phyloP scores from a whole-genome alignment of 2,329 filamentous ascomycete genomes.

The Diaporthe capsici region DNA sequence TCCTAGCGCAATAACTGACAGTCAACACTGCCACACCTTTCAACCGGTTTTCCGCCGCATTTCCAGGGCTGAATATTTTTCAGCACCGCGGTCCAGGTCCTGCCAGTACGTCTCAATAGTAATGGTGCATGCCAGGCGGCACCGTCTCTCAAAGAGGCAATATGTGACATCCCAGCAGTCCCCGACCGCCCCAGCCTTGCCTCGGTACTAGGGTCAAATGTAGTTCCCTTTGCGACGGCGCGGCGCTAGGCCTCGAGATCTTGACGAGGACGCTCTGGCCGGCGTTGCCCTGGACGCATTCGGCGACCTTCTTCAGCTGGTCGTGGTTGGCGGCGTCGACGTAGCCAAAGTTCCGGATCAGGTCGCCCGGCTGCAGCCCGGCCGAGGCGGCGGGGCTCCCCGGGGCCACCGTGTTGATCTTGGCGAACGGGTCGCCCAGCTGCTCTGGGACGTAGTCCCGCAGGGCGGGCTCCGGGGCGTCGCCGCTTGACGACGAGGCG shows the following conservation, averaged over 20 bases:
- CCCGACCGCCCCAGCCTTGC: slow-evolving; percentile 88
- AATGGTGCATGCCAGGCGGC: neutral
- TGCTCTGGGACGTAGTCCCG: slow-evolving; percentile 53
- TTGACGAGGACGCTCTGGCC: slow-evolving; percentile 78
- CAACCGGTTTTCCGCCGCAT: neutral
- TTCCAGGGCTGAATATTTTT: no score
- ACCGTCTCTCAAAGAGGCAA: slow-evolving; percentile 74
- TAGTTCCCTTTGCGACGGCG: slow-evolving; percentile 65
- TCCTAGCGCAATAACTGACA: neutral
- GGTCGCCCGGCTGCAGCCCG: slow-evolving; percentile 84
- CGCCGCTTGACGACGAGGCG: slow-evolving; percentile 44
- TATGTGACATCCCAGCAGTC: slow-evolving; percentile 89
- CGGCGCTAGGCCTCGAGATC: slow-evolving; percentile 63
- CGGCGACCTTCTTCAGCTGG: slow-evolving; percentile 85
- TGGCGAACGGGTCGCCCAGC: slow-evolving; percentile 78
- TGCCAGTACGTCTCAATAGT: neutral
- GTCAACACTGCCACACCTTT: neutral
- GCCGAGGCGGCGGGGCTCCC: slow-evolving; percentile 87
- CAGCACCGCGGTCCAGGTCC: neutral
- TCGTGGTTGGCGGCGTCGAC: slow-evolving; percentile 90
- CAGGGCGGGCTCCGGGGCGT: slow-evolving; percentile 43
- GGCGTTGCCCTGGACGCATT: slow-evolving; percentile 91
- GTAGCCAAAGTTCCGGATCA: slow-evolving; percentile 86
- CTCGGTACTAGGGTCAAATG: slow-evolving; percentile 80
- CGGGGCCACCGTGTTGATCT: slow-evolving; percentile 85